Evolutionary conservation across 78 protist species (phyloP), one percentile per base, ranked within the genome.

Genomic region (Anaeramoeba ignava): DNA sequence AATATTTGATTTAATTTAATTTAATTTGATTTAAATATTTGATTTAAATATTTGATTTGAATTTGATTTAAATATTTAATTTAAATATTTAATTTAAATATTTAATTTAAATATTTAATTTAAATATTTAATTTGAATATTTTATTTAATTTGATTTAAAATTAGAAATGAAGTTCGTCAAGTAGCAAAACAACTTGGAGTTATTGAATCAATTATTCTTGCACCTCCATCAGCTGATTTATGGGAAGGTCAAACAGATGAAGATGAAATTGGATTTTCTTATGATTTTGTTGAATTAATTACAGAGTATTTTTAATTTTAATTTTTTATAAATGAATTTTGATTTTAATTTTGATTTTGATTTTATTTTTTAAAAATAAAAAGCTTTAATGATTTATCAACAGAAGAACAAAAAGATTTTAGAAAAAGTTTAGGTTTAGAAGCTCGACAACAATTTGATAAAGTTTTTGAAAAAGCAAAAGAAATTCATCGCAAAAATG

Each of bases 191-290:
- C 36, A 54, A 54, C 73, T 54, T 17, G 73, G 73, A 54, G 73
- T 54, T 27, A 54, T 54, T 17, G 36, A 8, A 27, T 54, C 73
- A 54, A 54, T 54, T 54, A 54, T 54, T 8, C 36, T 27, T 54
- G 73, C 73, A 54, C 73, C 73, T 27, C 73, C 73, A 27, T 54
- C 73, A 54, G 73, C 73, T 54, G 73, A 54, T 54, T 17, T 54
- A 27, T 54, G 73, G 73, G 73, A 54, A 54, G 73, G 73, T 17
- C 73, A 54, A 54, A 54, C 73, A 54, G 73, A 54, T 54, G 73
- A 54, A 54, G 17, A 54, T 54, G 73, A 54, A 54, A 27, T 54
- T 27, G 73, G 73, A 8, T 54, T 54, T 54, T 8, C 36, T 27
- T 54, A 54, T 54, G 73, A 54, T 54, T 54, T 27, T 17, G 17